A percentile compares a stretch with the other conserved stretches of the same genome.
Conservation (phyloP, 2,329 filamentous ascomycete genomes). For the Dactylellina haptotyla region DNA sequence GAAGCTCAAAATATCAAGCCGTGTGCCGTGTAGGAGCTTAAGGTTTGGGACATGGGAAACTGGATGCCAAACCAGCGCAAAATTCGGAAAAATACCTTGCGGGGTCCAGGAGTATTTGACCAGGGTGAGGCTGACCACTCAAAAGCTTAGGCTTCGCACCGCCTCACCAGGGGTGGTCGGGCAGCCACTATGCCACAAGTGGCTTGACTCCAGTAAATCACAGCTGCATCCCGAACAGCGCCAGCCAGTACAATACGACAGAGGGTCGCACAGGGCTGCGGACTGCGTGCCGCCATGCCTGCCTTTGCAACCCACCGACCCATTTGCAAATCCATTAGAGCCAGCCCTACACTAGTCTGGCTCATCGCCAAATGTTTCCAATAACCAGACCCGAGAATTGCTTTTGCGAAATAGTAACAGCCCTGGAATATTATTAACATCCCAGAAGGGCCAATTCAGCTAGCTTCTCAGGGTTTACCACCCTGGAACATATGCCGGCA, state of each 20-base stretch:
- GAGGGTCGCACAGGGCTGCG: no score
- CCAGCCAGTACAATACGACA: not conserved
- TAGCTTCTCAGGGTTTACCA: not conserved
- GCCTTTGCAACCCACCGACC: no score
- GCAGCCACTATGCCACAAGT: conserved; percentile 35
- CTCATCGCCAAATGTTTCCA: conserved; percentile 16
- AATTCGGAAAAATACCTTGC: conserved; percentile 33
- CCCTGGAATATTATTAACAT: not conserved
- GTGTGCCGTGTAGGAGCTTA: conserved; percentile 15
- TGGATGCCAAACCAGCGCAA: conserved; percentile 20
- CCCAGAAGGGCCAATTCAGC: conserved; percentile 11
- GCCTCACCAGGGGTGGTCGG: conserved; percentile 35
- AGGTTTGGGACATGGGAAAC: conserved; percentile 12
- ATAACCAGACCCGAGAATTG: not conserved
- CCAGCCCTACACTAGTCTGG: not conserved
- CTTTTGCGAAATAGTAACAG: not conserved
- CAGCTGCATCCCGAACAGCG: conserved; percentile 30
- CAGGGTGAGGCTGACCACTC: conserved; percentile 40
- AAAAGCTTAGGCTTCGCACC: conserved; percentile 12
- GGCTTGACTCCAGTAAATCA: conserved; percentile 31
- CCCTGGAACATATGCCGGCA: not conserved
- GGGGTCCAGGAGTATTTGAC: not conserved
- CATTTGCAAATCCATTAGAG: no score
- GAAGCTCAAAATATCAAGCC: conserved; percentile 24
- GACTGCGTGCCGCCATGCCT: conserved; percentile 22